Base-by-base conservation (phyloP, 371 early-diverging fungal species). In the Haplosporangium sp. region DNA sequence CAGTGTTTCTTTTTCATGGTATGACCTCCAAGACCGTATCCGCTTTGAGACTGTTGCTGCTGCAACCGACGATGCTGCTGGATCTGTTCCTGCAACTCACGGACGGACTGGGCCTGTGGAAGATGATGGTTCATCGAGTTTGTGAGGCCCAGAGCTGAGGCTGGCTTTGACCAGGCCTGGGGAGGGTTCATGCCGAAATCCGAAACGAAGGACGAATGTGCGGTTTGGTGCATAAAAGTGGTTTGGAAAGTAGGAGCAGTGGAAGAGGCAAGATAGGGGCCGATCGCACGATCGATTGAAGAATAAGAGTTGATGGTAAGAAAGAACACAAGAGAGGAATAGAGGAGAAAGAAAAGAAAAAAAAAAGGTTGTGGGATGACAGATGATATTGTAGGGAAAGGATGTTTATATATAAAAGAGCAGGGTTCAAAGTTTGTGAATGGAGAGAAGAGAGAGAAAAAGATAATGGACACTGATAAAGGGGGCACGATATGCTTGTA, bases 151-250 rank as follows among this genome's bases (percentile, higher is more conserved):
- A 79, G 57, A 16, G 72, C 62, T 43, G 64, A 72, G 18, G 79
- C 73, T 0, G 79, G 69, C 48, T 79, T 79, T 45, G 79, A 72
- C 79, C 79, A 79, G 20, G 68, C 47, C 3, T 72, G 54, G 6
- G 79, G 79, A 7, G 73, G 79, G 55, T 72, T 72, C 79, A 79
- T 68, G 52, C 72, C 73, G 61, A 79, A 60, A 58, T 68, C 66
- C 16, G 73, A 69, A 42, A 68, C 53, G 41, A 72, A 62, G 14
- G 72, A 64, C 37, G 79, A 62, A 48, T 79, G 79, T 45, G 72
- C 50, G 36, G 71, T 64, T 14, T 63, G 67, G 64, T 77, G 77
- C 79, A 79, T 77, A 16, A 47, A 51, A 20, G 55, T 23, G 56
- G 16, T 4, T 12, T 11, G 20, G 43, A 41, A 23, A 47, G 20